Conservation (phyloP, 1,284 basidiomycete species). For the Golubevia sp. region DNA sequence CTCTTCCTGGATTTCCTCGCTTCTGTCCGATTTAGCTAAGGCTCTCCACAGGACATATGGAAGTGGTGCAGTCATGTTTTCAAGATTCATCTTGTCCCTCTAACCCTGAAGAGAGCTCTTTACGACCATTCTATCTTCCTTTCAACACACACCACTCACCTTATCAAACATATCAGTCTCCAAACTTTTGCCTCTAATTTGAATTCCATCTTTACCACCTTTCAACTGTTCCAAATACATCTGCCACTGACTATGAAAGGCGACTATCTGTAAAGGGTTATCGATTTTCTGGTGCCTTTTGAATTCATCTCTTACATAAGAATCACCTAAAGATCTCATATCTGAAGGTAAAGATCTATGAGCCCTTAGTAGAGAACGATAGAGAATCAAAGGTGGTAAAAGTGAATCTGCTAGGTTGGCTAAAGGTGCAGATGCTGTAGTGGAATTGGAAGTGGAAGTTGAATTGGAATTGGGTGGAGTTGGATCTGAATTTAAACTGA, state of each 20-base stretch:
- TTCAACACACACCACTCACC: no score
- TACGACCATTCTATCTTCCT: no score
- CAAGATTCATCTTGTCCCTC: no score
- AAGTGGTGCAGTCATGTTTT: no score
- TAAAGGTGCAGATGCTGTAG: neutral
- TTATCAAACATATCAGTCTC: neutral
- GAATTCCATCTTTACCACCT: constrained; percentile 18
- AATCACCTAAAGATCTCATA: constrained; percentile 56
- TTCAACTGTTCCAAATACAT: constrained; percentile 52
- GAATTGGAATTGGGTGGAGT: neutral
- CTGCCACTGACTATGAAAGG: constrained; percentile 56
- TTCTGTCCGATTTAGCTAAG: no score
- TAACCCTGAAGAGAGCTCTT: no score
- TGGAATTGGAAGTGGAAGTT: neutral
- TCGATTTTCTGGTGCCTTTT: constrained; percentile 40
- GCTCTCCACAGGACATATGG: no score
- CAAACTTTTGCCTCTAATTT: neutral
- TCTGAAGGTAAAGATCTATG: constrained; percentile 43
- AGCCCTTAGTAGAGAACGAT: constrained; percentile 43
- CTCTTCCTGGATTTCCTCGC: no score
- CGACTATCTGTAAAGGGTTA: constrained; percentile 55
- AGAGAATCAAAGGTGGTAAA: constrained; percentile 48
- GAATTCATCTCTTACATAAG: constrained; percentile 59
- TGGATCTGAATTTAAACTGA: neutral
- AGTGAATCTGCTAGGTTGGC: constrained; percentile 19